phyloP scores from a whole-genome alignment of 306 rosid genomes.

The Notholithocarpus densiflorus region DNA sequence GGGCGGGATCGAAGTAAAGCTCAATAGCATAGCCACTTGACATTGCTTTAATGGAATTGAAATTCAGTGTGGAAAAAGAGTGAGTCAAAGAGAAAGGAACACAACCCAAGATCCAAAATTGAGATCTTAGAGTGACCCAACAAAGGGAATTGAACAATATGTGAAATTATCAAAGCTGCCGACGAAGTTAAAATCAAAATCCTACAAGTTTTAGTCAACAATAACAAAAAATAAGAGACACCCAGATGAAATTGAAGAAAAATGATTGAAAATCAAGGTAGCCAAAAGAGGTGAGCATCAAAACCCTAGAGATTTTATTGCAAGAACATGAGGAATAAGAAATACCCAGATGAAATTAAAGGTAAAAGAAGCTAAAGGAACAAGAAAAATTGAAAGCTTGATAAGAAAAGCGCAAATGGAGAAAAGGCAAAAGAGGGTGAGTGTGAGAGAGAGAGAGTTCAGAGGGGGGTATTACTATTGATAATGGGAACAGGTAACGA shows the following conservation, averaged over 20 bases:
- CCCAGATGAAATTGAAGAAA: background rate
- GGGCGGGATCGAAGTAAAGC: constrained; percentile 90
- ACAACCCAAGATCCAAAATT: constrained; percentile 25
- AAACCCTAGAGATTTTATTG: constrained; percentile 5
- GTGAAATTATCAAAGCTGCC: constrained; percentile 1
- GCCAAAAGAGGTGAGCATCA: constrained; percentile 6
- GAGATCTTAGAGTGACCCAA: constrained; percentile 34
- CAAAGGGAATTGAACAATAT: background rate
- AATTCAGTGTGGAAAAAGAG: background rate
- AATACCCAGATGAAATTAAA: constrained; percentile 11
- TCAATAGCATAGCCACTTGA: constrained; percentile 83
- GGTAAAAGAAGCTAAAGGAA: background rate
- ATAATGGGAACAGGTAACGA: background rate
- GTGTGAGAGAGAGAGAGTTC: background rate
- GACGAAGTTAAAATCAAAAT: background rate
- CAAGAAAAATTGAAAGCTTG: constrained; percentile 7
- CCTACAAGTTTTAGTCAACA: constrained; percentile 1
- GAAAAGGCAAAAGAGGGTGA: background rate
- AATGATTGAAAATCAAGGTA: background rate
- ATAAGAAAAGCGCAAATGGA: constrained; percentile 6
- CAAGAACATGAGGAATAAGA: background rate
- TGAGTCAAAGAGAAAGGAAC: constrained; percentile 6
- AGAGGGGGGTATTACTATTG: background rate
- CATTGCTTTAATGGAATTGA: constrained; percentile 40
- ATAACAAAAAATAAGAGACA: background rate